Percentiles rank a stretch among this genome's conserved stretches.
Conservation (phyloP, 2,329 filamentous ascomycete genomes). For the Ophiostoma populinum region DNA sequence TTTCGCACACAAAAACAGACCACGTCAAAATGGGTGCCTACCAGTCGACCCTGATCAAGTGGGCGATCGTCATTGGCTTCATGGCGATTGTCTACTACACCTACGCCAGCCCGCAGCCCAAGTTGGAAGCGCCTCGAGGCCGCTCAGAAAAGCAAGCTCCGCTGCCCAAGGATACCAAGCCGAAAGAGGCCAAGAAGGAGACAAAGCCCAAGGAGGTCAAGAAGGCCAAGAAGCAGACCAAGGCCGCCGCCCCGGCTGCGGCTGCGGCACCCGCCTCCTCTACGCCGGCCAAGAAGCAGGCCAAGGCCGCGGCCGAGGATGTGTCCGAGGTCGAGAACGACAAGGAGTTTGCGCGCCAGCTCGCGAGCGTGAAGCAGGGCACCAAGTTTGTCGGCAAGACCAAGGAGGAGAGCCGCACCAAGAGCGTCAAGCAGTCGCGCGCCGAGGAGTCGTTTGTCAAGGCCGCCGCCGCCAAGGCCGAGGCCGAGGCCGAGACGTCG, state of each 20-base stretch:
- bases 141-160: slow-evolving; percentile 18
- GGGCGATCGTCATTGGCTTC: slow-evolving; percentile 16
- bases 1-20: no score
- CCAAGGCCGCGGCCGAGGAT: no score
- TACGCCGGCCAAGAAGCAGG: slow-evolving; percentile 8
- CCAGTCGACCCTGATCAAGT: slow-evolving; percentile 19
- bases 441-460: no score
- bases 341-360: slow-evolving; percentile 59
- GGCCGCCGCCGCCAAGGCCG: no score
- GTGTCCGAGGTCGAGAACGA: slow-evolving; percentile 19
- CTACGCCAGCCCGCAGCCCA: slow-evolving; percentile 10
- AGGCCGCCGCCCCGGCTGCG: slow-evolving; percentile 14
- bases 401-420: slow-evolving; percentile 44
- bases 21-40: slow-evolving; percentile 18
- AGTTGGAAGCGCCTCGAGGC: slow-evolving; percentile 14
- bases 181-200: slow-evolving; percentile 5
- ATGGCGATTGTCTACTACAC: slow-evolving; percentile 12
- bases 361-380: slow-evolving; percentile 54
- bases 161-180: slow-evolving; percentile 16
- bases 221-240: slow-evolving; percentile 23
- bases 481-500: no score
- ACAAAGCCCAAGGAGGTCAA: slow-evolving; percentile 18
- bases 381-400: slow-evolving; percentile 37
- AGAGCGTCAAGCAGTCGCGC: slow-evolving; percentile 53
- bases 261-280: slow-evolving; percentile 5